Percentiles rank a stretch among this genome's conserved stretches.
These are phyloP conservation scores for Saturnispora quitensis DNA, from an alignment of 805 yeast genomes.

Conservation along the genomic window DNA sequence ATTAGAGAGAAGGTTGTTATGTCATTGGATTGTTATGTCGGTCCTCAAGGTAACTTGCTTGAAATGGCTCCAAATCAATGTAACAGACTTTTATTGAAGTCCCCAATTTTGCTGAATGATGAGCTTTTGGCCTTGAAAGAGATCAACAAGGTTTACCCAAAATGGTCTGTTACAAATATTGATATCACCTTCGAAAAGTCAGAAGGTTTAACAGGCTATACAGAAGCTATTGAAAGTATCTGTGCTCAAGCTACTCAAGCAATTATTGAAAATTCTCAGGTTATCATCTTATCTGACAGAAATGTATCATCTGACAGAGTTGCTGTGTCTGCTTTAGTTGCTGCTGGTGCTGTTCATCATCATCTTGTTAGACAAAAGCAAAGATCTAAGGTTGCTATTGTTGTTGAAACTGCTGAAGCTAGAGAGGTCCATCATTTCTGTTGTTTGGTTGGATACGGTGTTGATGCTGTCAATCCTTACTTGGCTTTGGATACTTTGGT, in stretches of 20 bases:
- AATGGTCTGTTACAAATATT: conserved; percentile 74
- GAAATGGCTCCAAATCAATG: conserved; percentile 92
- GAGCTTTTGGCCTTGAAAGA: conserved; percentile 70
- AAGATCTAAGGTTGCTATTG: conserved; percentile 87
- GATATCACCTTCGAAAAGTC: conserved; percentile 82
- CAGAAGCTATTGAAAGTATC: conserved; percentile 73
- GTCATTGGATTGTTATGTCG: conserved; percentile 94
- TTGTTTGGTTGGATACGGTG: conserved; percentile 93
- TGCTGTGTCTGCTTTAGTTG: conserved; percentile 79
- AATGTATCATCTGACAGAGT: conserved; percentile 51
- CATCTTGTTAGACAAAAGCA: conserved; percentile 92
- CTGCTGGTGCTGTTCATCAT: conserved; percentile 96
- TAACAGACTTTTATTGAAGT: conserved; percentile 70
- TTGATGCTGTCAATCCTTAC: conserved; percentile 92
- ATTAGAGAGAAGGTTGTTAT: conserved; percentile 93
- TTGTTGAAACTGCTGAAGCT: conserved; percentile 94
- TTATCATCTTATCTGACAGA: conserved; percentile 71
- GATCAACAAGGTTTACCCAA: conserved; percentile 67
- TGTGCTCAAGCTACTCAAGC: conserved; percentile 84
- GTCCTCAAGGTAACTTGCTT: conserved; percentile 94
- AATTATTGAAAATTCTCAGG: conserved; percentile 63
- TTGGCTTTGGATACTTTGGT: conserved; percentile 82
- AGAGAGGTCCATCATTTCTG: conserved; percentile 96
- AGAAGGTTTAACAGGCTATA: conserved; percentile 82
- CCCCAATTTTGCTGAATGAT: conserved; percentile 70